phyloP scores from a whole-genome alignment of 2,329 filamentous ascomycete genomes.

The Trichophyton simii region DNA sequence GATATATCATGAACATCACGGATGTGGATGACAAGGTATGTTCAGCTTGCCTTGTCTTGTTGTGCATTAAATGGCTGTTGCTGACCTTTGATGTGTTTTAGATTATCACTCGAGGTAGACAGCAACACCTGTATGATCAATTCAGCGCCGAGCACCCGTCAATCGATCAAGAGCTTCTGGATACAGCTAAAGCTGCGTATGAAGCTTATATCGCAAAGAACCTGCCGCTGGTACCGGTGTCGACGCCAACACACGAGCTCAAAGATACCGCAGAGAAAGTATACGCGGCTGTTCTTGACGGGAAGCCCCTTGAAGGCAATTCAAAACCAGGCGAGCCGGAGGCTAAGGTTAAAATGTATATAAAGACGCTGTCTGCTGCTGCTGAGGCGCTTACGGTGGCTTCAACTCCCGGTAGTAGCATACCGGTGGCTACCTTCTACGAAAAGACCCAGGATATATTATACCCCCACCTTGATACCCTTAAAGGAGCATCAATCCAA shows the following conservation, averaged over 20 bases:
- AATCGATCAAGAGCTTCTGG: slow-evolving; percentile 35
- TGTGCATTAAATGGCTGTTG: background rate
- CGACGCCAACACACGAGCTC: slow-evolving; percentile 37
- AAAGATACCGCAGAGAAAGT: slow-evolving; percentile 36
- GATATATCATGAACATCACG: slow-evolving; percentile 89
- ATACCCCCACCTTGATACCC: slow-evolving; percentile 64
- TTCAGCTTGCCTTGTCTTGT: background rate
- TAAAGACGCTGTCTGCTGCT: slow-evolving; percentile 49
- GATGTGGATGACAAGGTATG: slow-evolving; percentile 63
- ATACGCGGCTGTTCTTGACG: slow-evolving; percentile 44
- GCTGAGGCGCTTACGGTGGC: slow-evolving; percentile 30
- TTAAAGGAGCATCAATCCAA: slow-evolving; percentile 45
- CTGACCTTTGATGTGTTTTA: slow-evolving; percentile 17
- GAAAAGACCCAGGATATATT: slow-evolving; percentile 55
- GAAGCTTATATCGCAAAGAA: slow-evolving; percentile 56
- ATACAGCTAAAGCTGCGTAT: slow-evolving; percentile 41
- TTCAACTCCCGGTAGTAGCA: slow-evolving; percentile 15
- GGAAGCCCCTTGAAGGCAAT: slow-evolving; percentile 42
- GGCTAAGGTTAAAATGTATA: slow-evolving; percentile 82
- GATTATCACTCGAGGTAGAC: slow-evolving; percentile 55
- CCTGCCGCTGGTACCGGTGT: slow-evolving; percentile 38
- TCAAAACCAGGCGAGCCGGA: slow-evolving; percentile 58
- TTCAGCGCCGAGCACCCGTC: slow-evolving; percentile 45
- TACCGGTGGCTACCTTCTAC: slow-evolving; percentile 39
- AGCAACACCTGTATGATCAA: slow-evolving; percentile 64